Conservation (phyloP, 257 asterid species). For the Petunia axillaris region DNA sequence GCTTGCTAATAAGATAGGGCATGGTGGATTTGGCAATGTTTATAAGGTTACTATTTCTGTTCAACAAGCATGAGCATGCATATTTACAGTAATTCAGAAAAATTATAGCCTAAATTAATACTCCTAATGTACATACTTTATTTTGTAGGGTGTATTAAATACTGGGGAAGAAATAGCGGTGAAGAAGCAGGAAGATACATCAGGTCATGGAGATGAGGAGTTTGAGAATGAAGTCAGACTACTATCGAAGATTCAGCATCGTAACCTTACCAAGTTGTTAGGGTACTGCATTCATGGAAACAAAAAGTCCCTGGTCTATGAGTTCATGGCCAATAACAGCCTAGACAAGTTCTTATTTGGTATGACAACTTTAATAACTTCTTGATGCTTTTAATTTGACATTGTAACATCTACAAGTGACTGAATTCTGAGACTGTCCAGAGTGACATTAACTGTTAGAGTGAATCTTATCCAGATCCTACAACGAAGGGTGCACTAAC, state of each 20-base stretch:
- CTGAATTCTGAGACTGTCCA: background rate
- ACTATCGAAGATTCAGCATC: conserved; percentile 46
- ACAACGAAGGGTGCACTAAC: conserved; percentile 26
- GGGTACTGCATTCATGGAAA: conserved; percentile 47
- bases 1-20: conserved; percentile 43
- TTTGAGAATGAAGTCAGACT: conserved; percentile 45
- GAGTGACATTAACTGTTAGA: background rate
- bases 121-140: background rate
- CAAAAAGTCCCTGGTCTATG: conserved; percentile 47
- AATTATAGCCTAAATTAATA: background rate
- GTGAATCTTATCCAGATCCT: conserved; percentile 27
- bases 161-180: conserved; percentile 44
- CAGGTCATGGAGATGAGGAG: conserved; percentile 44
- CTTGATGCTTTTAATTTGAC: background rate
- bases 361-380: background rate
- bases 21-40: conserved; percentile 60
- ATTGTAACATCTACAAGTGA: background rate
- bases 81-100: background rate
- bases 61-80: background rate
- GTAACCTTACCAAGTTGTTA: conserved; percentile 46
- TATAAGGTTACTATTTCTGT: conserved; percentile 37
- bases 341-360: conserved; percentile 45
- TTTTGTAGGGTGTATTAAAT: conserved; percentile 35
- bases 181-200: conserved; percentile 39
- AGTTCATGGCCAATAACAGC: conserved; percentile 50